These are phyloP conservation scores for Monosporascus sp. DNA, from an alignment of 2,329 filamentous ascomycete genomes.

Conservation along the genomic window DNA sequence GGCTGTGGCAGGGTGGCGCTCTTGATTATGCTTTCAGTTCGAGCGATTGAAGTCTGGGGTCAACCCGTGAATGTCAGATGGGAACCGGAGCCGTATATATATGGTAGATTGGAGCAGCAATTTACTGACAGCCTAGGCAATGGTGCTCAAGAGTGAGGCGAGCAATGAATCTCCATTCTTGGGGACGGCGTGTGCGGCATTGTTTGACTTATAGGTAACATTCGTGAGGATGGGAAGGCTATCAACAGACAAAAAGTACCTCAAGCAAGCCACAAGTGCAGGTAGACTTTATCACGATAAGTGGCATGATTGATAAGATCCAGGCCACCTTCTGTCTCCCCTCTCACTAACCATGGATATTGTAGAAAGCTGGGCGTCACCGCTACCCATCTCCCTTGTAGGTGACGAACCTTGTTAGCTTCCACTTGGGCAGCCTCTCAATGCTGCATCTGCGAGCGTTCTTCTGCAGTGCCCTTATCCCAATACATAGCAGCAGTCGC, in stretches of 20 bases:
- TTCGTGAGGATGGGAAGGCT: neutral
- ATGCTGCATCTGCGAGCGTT: too few relatives aligned
- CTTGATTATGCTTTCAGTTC: neutral
- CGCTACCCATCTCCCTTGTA: neutral
- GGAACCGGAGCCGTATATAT: neutral
- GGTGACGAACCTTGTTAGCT: neutral
- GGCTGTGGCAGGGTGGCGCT: neutral
- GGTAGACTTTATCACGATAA: neutral
- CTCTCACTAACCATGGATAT: neutral
- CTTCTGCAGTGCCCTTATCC: neutral
- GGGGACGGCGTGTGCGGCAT: neutral
- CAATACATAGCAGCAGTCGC: neutral
- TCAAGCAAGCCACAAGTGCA: neutral
- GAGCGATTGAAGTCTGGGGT: neutral
- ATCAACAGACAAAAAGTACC: neutral
- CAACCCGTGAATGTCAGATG: neutral
- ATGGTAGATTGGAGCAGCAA: neutral
- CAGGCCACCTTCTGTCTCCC: neutral
- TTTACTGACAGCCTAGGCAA: neutral
- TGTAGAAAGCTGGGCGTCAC: constrained; percentile 4
- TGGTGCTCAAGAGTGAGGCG: neutral
- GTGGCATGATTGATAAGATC: too few relatives aligned
- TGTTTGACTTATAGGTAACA: neutral
- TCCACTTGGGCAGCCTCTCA: neutral
- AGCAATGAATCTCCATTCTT: neutral